phyloP scores from a whole-genome alignment of 768 basidiomycete species.

The Asterophora lycoperdoides region DNA sequence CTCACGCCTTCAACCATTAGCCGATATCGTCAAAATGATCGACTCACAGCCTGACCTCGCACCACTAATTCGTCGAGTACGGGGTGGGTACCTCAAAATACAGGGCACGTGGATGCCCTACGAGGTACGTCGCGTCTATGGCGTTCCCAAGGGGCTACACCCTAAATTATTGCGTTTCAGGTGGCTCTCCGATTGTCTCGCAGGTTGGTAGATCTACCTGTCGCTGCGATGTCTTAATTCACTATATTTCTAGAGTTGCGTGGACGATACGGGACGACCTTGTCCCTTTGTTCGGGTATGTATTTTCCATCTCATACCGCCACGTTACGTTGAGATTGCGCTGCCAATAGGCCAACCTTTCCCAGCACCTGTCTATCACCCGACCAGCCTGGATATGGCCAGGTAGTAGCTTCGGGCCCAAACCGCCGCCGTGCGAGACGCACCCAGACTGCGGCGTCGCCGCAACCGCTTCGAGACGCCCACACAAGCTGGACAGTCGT shows the following conservation, averaged over 20 bases:
- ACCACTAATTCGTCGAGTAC: slow-evolving; percentile 74
- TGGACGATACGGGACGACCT: slow-evolving; percentile 86
- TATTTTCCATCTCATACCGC: not conserved
- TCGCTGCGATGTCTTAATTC: slow-evolving; percentile 8
- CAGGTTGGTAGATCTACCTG: slow-evolving; percentile 47
- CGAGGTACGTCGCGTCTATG: slow-evolving; percentile 47
- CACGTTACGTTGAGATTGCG: not conserved
- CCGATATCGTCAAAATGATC: slow-evolving; percentile 91
- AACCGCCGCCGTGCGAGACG: slow-evolving; percentile 61
- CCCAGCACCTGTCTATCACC: slow-evolving; percentile 80
- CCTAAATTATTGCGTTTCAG: slow-evolving; percentile 30
- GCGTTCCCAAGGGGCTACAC: not conserved
- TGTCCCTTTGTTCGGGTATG: slow-evolving; percentile 83
- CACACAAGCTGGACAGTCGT: slow-evolving; percentile 46
- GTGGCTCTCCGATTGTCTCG: slow-evolving; percentile 76
- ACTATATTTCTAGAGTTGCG: slow-evolving; percentile 57
- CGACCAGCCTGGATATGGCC: slow-evolving; percentile 83
- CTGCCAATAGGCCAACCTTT: slow-evolving; percentile 63
- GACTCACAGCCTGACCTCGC: slow-evolving; percentile 89
- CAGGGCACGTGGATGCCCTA: slow-evolving; percentile 95
- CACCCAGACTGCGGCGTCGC: slow-evolving; percentile 33
- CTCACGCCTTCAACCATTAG: slow-evolving; percentile 33
- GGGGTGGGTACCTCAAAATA: slow-evolving; percentile 87
- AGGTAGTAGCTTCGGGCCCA: slow-evolving; percentile 61
- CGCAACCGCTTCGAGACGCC: slow-evolving; percentile 18